phyloP scores from a whole-genome alignment of 2,329 filamentous ascomycete genomes.

The Conoideocrella luteorostrata region DNA sequence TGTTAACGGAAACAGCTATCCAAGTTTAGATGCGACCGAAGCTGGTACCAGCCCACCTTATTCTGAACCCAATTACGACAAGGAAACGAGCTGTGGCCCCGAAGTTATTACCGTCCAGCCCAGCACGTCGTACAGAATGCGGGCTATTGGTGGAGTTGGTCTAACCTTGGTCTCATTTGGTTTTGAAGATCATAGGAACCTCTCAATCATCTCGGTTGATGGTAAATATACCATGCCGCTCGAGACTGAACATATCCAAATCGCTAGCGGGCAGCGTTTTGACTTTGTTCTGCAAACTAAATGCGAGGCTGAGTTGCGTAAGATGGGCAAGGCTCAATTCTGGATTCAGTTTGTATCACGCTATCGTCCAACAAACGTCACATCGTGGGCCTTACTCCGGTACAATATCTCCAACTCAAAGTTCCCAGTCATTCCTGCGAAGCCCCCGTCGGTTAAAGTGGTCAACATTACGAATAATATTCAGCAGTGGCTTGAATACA shows the following conservation, averaged over 20 bases:
- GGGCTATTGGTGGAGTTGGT: too few relatives aligned
- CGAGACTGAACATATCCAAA: conserved; percentile 41
- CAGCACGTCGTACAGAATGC: too few relatives aligned
- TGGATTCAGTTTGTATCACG: conserved; percentile 44
- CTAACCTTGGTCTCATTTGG: too few relatives aligned
- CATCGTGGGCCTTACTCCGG: conserved; percentile 39
- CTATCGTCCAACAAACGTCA: conserved; percentile 34
- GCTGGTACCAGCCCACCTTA: too few relatives aligned
- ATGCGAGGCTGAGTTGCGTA: conserved; percentile 32
- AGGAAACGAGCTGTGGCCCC: too few relatives aligned
- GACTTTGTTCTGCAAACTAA: conserved; percentile 50
- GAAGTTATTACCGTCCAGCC: too few relatives aligned
- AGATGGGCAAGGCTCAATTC: conserved; percentile 26
- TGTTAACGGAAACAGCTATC: too few relatives aligned
- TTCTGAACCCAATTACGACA: too few relatives aligned
- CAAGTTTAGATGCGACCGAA: too few relatives aligned
- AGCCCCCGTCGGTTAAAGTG: neutral
- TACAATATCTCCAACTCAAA: conserved; percentile 22
- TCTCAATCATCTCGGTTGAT: conserved; percentile 57
- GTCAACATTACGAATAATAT: conserved; percentile 28
- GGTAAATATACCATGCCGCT: conserved; percentile 46
- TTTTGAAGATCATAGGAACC: conserved; percentile 48
- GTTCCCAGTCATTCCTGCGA: neutral
- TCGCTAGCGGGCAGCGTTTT: conserved; percentile 53
- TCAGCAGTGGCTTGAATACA: conserved; percentile 38